Evolutionary conservation across 805 yeast genomes (phyloP).

Genomic region (Yarrowia bubula): DNA sequence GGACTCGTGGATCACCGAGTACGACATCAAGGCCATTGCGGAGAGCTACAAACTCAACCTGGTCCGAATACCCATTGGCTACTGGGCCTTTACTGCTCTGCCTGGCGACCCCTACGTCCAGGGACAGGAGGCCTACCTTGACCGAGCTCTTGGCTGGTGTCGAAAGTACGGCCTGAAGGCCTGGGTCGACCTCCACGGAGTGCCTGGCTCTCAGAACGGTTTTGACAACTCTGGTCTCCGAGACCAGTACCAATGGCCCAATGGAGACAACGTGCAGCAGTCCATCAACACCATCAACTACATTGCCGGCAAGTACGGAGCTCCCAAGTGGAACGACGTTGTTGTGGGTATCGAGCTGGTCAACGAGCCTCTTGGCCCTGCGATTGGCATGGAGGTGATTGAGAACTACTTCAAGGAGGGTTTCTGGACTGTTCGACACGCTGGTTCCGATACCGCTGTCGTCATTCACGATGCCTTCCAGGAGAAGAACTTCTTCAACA

Average conservation of each 20-base stretch:
- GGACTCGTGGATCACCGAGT: constrained; percentile 71
- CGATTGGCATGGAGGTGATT: constrained; percentile 56
- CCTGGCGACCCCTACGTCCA: constrained; percentile 79
- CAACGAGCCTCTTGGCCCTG: constrained; percentile 85
- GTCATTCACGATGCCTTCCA: constrained; percentile 83
- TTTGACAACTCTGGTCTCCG: constrained; percentile 91
- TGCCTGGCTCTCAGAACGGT: constrained; percentile 96
- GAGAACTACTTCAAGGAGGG: constrained; percentile 61
- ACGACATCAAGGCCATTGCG: constrained; percentile 62
- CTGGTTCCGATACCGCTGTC: constrained; percentile 51
- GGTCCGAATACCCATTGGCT: constrained; percentile 89
- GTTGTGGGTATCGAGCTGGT: constrained; percentile 80
- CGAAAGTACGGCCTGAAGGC: constrained; percentile 59
- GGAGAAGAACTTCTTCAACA: constrained; percentile 60
- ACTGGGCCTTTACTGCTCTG: constrained; percentile 77
- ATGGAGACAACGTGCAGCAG: constrained; percentile 48
- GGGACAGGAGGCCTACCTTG: constrained; percentile 74
- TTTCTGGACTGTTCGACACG: constrained; percentile 59
- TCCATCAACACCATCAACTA: constrained; percentile 56
- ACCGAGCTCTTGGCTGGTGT: constrained; percentile 77
- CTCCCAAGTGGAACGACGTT: constrained; percentile 59
- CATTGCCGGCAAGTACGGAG: constrained; percentile 64
- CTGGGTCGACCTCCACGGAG: constrained; percentile 94
- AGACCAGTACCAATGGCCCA: constrained; percentile 56
- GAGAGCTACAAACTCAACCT: constrained; percentile 64